These are phyloP conservation scores for Trichosanthes cucumerina DNA, from an alignment of 306 rosid species.

Conservation along the genomic window DNA sequence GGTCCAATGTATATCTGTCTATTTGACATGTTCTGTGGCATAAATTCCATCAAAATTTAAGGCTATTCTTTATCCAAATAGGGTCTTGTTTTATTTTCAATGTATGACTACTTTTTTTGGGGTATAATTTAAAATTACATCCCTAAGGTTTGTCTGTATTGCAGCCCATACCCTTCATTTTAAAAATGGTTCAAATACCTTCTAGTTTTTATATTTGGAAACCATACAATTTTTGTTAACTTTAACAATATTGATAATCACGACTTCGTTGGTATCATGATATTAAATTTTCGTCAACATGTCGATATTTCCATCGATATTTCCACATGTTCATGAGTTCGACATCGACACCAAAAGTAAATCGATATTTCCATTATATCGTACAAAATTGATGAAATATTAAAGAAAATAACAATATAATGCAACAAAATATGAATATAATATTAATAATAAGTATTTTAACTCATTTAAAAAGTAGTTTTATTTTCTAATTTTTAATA, in stretches of 20 bases:
- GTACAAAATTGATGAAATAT: no score
- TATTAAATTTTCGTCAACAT: no score
- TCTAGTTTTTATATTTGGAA: not conserved
- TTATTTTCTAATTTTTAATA: no score
- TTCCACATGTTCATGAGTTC: no score
- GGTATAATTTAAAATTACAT: not conserved
- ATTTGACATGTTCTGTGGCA: not conserved
- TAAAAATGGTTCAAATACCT: not conserved
- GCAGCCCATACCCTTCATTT: not conserved
- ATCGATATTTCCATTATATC: no score
- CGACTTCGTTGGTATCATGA: not conserved
- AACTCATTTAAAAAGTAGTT: no score
- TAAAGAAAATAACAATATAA: no score
- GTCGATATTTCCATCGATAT: no score
- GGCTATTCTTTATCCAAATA: not conserved
- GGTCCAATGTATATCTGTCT: constrained; percentile 2
- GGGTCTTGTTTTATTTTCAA: not conserved
- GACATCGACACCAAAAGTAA: no score
- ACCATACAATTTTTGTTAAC: not conserved
- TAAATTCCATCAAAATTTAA: constrained; percentile 5
- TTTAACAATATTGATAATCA: not conserved
- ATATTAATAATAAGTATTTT: no score
- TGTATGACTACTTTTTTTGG: not conserved
- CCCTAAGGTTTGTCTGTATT: not conserved
- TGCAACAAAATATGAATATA: no score